phyloP scores from a whole-genome alignment of 202 grass and related monocot species.

The Panicum virgatum region DNA sequence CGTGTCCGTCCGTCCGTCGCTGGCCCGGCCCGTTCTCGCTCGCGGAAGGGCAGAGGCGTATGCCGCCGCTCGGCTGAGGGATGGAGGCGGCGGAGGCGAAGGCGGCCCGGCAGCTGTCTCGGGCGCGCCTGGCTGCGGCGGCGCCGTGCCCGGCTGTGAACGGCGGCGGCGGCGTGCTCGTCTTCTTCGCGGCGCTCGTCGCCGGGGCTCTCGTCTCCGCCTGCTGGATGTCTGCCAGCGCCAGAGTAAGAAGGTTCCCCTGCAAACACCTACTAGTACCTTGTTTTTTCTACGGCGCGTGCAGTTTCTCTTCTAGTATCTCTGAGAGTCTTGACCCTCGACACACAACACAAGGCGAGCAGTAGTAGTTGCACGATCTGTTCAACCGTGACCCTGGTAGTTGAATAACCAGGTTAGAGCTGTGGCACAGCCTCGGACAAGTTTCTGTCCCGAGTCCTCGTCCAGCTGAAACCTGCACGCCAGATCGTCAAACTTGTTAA shows the following conservation, averaged over 20 bases:
- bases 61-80: not conserved
- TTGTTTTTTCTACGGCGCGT: not conserved
- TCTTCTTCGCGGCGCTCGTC: conserved; percentile 47
- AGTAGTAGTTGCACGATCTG: not conserved
- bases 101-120: not conserved
- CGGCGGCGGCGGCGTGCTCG: conserved; percentile 35
- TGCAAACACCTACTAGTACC: not conserved
- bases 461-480: not conserved
- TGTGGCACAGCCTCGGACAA: not conserved
- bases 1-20: not conserved
- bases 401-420: not conserved
- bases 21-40: not conserved
- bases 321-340: not conserved
- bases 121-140: conserved; percentile 17
- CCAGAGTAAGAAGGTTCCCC: conserved; percentile 32
- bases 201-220: conserved; percentile 49
- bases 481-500: not conserved
- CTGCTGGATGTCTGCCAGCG: conserved; percentile 46
- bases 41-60: not conserved
- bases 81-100: conserved; percentile 21
- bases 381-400: not conserved
- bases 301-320: not conserved
- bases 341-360: not conserved
- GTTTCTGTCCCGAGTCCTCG: not conserved
- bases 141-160: conserved; percentile 16